Evolutionary conservation across 2,329 filamentous ascomycete genomes (phyloP).

Genomic region (Mycosphaerella sp.): DNA sequence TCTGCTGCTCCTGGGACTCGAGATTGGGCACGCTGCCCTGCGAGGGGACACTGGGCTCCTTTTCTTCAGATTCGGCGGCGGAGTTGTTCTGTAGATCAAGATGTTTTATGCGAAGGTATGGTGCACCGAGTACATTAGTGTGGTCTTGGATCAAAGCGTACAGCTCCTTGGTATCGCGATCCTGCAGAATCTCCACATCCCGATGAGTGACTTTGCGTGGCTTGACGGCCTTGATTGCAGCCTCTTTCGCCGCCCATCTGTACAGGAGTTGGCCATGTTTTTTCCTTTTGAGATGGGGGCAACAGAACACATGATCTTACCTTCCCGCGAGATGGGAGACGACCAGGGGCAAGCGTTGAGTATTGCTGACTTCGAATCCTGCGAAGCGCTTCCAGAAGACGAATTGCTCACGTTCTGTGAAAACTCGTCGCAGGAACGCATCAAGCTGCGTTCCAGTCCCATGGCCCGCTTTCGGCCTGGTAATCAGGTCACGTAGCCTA

Average conservation of each 20-base stretch:
- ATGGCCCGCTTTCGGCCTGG: conserved; percentile 14
- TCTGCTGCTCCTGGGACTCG: background rate
- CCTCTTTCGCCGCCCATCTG: conserved; percentile 48
- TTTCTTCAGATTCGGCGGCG: too few relatives aligned
- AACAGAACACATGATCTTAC: conserved; percentile 12
- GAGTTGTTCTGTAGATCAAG: background rate
- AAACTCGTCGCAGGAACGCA: conserved; percentile 23
- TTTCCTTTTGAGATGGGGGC: background rate
- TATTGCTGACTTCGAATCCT: background rate
- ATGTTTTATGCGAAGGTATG: background rate
- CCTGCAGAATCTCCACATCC: conserved; percentile 37
- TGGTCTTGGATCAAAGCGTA: conserved; percentile 42
- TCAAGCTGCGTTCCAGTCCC: conserved; percentile 13
- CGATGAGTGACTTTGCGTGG: conserved; percentile 30
- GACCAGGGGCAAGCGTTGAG: background rate
- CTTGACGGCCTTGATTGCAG: conserved; percentile 40
- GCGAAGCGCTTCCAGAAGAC: conserved; percentile 17
- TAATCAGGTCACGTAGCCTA: conserved; percentile 57
- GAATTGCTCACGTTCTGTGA: conserved; percentile 25
- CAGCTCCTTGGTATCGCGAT: conserved; percentile 49
- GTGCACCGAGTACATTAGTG: background rate
- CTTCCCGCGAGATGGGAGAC: conserved; percentile 22
- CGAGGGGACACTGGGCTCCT: background rate
- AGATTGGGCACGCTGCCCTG: background rate
- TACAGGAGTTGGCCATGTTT: background rate